Percentiles rank a stretch among this genome's conserved stretches.
phyloP scores from a whole-genome alignment of 441 rosid species.

The Aleurites moluccanus region DNA sequence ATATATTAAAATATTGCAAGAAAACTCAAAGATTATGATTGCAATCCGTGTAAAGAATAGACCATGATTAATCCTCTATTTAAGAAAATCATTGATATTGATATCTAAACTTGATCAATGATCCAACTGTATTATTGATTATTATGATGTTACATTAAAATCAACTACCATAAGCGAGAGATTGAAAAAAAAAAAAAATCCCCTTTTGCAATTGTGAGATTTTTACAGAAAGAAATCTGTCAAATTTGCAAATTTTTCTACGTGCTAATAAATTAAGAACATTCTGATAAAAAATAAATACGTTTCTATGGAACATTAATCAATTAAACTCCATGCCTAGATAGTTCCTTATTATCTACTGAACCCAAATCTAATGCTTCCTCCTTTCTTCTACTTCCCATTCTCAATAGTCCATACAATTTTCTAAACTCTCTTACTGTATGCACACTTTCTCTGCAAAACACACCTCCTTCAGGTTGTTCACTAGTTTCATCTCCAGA shows the following conservation, averaged over 20 bases:
- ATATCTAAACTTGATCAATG: no score
- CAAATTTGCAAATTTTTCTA: background rate
- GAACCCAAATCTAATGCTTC: constrained; percentile 35
- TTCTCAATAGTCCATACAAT: constrained; percentile 43
- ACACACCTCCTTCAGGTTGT: constrained; percentile 19
- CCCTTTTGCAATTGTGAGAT: background rate
- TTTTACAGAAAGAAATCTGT: background rate
- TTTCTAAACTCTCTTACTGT: constrained; percentile 44
- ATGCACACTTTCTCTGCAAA: constrained; percentile 35
- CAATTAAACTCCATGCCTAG: constrained; percentile 19
- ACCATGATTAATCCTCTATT: no score
- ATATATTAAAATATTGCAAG: no score
- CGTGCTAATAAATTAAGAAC: background rate
- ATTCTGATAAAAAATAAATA: no score
- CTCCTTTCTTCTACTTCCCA: constrained; percentile 48
- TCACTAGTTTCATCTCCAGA: constrained; percentile 22
- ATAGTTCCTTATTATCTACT: constrained; percentile 24
- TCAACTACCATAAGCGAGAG: background rate
- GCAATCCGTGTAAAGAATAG: no score
- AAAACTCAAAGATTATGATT: no score
- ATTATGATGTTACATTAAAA: background rate
- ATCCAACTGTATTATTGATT: no score
- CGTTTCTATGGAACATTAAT: no score
- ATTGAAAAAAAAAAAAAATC: no score
- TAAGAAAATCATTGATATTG: no score